Evolutionary conservation across 768 basidiomycete species (phyloP), one percentile per base, ranked within the genome.

Genomic region (Cystoderma amianthinum): DNA sequence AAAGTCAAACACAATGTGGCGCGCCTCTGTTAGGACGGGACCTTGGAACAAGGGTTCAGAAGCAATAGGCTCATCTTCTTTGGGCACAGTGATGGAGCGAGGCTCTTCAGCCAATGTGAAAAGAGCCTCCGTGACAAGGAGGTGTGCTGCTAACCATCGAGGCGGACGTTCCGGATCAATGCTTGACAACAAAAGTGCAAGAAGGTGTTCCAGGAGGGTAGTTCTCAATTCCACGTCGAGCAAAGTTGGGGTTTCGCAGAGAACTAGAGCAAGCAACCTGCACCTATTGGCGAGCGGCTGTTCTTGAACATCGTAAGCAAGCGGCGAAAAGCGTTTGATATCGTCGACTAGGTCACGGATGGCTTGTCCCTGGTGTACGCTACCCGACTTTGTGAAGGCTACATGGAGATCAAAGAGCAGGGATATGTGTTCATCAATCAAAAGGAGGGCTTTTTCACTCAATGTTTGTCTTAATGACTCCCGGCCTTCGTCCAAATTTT

Each of bases 361-460:
- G 5, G 85, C 82, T 48, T 80, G 66, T 18, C 74, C 68, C 46
- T 82, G 79, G 50, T 82, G 74, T 32, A 69, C 63, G 36, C 69
- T 74, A 40, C 67, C 67, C 9, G 76, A 66, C 19, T 82, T 80
- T 43, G 86, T 73, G 59, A 96, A 93, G 16, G 88, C 86, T 18
- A 73, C 73, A 48, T 85, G 80, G 25, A 96, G 73, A 55, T 96
- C 92, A 55, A 94, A 96, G 32, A 96, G 79, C 41, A 98, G 75
- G 5, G 85, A 82, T 2, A 86, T 80, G 52, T 93, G 85, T 47
- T 87, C 80, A 54, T 96, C 93, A 35, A 95, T 81, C 21, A 99
- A 73, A 9, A 68, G 62, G 42, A 99, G 65, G 0, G 90, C 84
- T 34, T 79, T 80, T 13, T 71, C 67, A 35, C 84, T 76, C 46